Evolutionary conservation across 2,329 filamentous ascomycete genomes (phyloP).

Genomic region (Coleophoma crateriformis): DNA sequence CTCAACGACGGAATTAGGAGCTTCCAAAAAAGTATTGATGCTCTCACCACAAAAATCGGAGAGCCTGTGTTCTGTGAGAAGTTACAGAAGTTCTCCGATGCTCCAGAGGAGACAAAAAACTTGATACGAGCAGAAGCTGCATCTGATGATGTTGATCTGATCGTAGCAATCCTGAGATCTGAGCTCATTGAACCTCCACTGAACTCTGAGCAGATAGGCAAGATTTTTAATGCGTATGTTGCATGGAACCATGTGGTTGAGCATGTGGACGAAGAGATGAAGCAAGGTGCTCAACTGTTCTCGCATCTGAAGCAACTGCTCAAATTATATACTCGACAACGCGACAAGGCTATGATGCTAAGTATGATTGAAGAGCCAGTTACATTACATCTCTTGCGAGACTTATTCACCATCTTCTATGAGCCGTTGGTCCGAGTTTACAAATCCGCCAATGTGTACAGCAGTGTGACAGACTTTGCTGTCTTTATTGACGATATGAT

Average conservation of each 20-base stretch:
- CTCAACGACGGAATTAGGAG: conserved; percentile 83
- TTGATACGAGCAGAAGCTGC: conserved; percentile 69
- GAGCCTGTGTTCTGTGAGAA: conserved; percentile 76
- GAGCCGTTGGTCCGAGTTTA: conserved; percentile 95
- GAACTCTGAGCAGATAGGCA: conserved; percentile 68
- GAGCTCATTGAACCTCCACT: conserved; percentile 70
- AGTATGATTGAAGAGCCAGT: conserved; percentile 92
- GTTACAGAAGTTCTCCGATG: conserved; percentile 71
- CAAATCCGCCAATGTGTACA: conserved; percentile 98
- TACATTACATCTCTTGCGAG: conserved; percentile 92
- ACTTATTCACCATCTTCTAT: conserved; percentile 98
- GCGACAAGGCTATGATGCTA: conserved; percentile 97
- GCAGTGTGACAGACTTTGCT: conserved; percentile 93
- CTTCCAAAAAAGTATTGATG: conserved; percentile 83
- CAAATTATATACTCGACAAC: conserved; percentile 83
- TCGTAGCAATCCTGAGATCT: conserved; percentile 79
- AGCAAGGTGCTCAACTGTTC: conserved; percentile 85
- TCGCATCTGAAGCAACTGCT: conserved; percentile 91
- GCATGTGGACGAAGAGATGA: conserved; percentile 82
- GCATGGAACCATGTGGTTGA: conserved; percentile 95
- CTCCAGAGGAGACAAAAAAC: conserved; percentile 69
- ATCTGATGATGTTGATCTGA: conserved; percentile 71
- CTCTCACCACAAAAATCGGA: conserved; percentile 70
- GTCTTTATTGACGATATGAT: conserved; percentile 92
- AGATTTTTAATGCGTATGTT: conserved; percentile 89